Base-by-base conservation (phyloP, 768 basidiomycete species). In the Lactifluus pinguis region DNA sequence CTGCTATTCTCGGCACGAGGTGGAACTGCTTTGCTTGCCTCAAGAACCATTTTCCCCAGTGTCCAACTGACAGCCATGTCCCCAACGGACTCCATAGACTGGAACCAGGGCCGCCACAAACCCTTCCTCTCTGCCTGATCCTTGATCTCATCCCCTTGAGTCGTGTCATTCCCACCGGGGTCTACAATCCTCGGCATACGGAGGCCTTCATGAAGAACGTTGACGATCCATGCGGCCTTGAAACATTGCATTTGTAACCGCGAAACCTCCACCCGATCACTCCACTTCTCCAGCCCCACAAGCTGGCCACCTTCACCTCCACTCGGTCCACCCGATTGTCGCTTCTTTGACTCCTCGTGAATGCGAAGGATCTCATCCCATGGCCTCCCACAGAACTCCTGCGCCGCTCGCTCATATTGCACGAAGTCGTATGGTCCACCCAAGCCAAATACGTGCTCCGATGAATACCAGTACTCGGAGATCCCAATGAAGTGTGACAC, bases 391-490 rank as follows among this genome's bases (percentile, higher is more conserved):
- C 97, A 99, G 70, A 92, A 99, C 30, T 85, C 76, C 6, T 85
- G 80, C 15, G 97, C 97, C 15, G 92, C 92, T 47, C 87, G 87
- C 71, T 98, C 95, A 73, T 95, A 99, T 71, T 95, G 88, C 30
- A 93, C 90, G 69, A 92, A 95, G 71, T 98, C 90, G 76, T 98
- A 99, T 21, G 93, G 80, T 3, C 97, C 97, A 21, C 94, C 95
- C 2, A 98, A 80, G 1, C 91, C 92, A 67, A 97, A 93, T 51
- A 98, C 88, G 71, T 98, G 94, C 67, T 99, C 94, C 10, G 94
- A 92, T 29, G 95, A 98, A 73, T 98, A 98, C 95, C 95, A 99
- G 71, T 98, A 99, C 72, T 99, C 97, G 14, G 92, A 95, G 42
- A 99, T 86, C 3, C 97, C 97, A 67, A 99, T 97, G 72, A 98